A percentile compares a stretch with the other conserved stretches of the same genome.
Conservation (phyloP, 805 yeast genomes). For the Metschnikowia colocasiae region DNA sequence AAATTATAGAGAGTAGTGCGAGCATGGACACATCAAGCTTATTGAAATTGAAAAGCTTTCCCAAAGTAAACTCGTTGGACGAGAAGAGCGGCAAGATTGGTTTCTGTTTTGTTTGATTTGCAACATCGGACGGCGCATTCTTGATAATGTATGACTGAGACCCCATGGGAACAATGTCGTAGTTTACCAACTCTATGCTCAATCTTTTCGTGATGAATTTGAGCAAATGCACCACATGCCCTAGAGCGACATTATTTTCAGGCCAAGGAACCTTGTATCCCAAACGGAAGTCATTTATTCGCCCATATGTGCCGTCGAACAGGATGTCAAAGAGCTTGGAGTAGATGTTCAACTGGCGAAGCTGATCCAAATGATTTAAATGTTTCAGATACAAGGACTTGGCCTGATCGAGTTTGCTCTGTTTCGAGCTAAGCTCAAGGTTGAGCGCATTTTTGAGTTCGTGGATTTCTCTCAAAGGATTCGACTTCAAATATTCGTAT, state of each 20-base stretch:
- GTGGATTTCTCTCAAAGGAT: slow-evolving; percentile 46
- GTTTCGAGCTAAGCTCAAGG: slow-evolving; percentile 47
- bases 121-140: slow-evolving; percentile 8
- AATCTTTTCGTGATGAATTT: slow-evolving; percentile 60
- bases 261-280: slow-evolving; percentile 83
- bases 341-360: slow-evolving; percentile 77
- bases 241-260: slow-evolving; percentile 88
- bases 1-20: slow-evolving; percentile 62
- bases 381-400: slow-evolving; percentile 61
- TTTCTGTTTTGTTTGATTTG: slow-evolving; percentile 22
- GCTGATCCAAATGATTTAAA: slow-evolving; percentile 60
- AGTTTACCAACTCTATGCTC: slow-evolving; percentile 52
- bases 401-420: slow-evolving; percentile 57
- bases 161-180: slow-evolving; percentile 75
- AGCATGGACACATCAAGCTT: slow-evolving; percentile 79
- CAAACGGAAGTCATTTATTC: slow-evolving; percentile 80
- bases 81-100: slow-evolving; percentile 56
- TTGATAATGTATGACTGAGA: slow-evolving; percentile 76
- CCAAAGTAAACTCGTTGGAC: slow-evolving; percentile 68
- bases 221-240: slow-evolving; percentile 71
- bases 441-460: slow-evolving; percentile 53
- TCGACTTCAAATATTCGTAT: slow-evolving; percentile 29
- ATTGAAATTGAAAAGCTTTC: slow-evolving; percentile 68
- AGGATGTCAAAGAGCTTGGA: slow-evolving; percentile 81
- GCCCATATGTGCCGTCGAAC: slow-evolving; percentile 65